These are phyloP conservation scores for Ramichloridium luteum DNA, from an alignment of 2,329 filamentous ascomycete genomes.

Conservation along the genomic window DNA sequence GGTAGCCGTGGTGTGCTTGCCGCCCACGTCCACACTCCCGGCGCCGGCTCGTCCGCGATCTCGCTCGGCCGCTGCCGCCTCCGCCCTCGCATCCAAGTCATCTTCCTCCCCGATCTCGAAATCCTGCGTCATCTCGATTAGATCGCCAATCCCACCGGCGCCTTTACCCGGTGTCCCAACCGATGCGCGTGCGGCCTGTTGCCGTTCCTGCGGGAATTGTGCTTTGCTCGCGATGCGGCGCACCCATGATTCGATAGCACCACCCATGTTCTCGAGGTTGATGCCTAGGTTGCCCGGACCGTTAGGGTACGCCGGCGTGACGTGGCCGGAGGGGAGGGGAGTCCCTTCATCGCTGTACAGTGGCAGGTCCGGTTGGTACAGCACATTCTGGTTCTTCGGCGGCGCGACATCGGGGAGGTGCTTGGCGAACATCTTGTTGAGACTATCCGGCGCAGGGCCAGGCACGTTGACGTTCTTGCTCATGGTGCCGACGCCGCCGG, in stretches of 20 bases:
- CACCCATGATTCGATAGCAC: slow-evolving; percentile 82
- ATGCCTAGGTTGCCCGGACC: slow-evolving; percentile 23
- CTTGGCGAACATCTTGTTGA: slow-evolving; percentile 74
- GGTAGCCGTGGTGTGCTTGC: too few relatives aligned
- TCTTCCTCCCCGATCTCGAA: slow-evolving; percentile 34
- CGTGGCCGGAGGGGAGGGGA: slow-evolving; percentile 15
- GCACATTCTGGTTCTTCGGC: slow-evolving; percentile 42
- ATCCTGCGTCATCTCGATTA: slow-evolving; percentile 60
- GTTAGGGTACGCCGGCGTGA: slow-evolving; percentile 17
- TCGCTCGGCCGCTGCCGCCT: too few relatives aligned
- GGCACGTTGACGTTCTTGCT: slow-evolving; percentile 56
- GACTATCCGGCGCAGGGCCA: slow-evolving; percentile 69
- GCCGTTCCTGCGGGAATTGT: slow-evolving; percentile 6
- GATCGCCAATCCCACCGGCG: slow-evolving; percentile 43
- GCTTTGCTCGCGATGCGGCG: slow-evolving; percentile 63
- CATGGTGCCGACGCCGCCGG: slow-evolving; percentile 80
- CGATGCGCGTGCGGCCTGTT: slow-evolving; percentile 16
- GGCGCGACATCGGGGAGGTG: slow-evolving; percentile 66
- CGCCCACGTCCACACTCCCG: too few relatives aligned
- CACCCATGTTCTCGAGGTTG: slow-evolving; percentile 68
- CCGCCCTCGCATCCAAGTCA: too few relatives aligned
- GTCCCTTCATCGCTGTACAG: slow-evolving; percentile 28
- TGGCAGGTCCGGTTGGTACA: slow-evolving; percentile 52
- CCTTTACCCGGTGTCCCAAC: slow-evolving; percentile 22
- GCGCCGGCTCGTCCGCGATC: too few relatives aligned